These are phyloP conservation scores for Fusarium chaquense DNA, from an alignment of 2,329 filamentous ascomycete genomes.

Conservation along the genomic window DNA sequence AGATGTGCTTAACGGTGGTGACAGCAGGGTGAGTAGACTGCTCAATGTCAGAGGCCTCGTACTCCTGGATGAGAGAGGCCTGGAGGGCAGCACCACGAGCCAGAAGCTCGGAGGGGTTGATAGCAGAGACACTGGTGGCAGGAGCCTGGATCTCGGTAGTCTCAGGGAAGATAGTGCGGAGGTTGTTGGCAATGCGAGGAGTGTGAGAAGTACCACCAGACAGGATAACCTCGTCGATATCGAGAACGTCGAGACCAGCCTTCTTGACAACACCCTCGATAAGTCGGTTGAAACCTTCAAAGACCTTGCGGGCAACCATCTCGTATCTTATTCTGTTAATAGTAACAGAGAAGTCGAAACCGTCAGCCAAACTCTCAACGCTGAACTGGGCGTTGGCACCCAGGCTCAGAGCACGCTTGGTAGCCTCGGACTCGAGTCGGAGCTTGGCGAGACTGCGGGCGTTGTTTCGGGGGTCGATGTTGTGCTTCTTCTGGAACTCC, in stretches of 20 bases:
- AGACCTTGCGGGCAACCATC: slow-evolving; percentile 85
- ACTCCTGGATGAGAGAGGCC: slow-evolving; percentile 93
- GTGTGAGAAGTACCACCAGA: slow-evolving; percentile 93
- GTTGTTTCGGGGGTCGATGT: slow-evolving; percentile 86
- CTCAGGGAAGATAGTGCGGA: slow-evolving; percentile 83
- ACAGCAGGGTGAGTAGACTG: slow-evolving; percentile 96
- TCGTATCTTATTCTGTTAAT: slow-evolving; percentile 96
- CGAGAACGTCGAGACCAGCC: slow-evolving; percentile 89
- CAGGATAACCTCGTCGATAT: slow-evolving; percentile 94
- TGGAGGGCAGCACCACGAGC: slow-evolving; percentile 94
- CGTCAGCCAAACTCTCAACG: slow-evolving; percentile 89
- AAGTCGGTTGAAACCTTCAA: slow-evolving; percentile 87
- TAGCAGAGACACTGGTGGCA: slow-evolving; percentile 78
- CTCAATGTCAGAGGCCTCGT: slow-evolving; percentile 92
- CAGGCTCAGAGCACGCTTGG: slow-evolving; percentile 92
- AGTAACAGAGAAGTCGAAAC: slow-evolving; percentile 89
- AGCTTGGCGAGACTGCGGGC: slow-evolving; percentile 88
- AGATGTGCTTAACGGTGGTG: slow-evolving; percentile 91
- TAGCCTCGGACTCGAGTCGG: slow-evolving; percentile 88
- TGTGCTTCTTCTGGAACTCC: slow-evolving; percentile 98
- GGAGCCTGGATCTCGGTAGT: slow-evolving; percentile 84
- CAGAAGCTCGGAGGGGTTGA: slow-evolving; percentile 93
- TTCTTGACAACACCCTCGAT: slow-evolving; percentile 90
- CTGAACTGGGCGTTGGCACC: slow-evolving; percentile 91
- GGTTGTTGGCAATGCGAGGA: slow-evolving; percentile 87